Base-by-base conservation (phyloP, 1,139 yeast species). In the Yamadazyma triangularis region DNA sequence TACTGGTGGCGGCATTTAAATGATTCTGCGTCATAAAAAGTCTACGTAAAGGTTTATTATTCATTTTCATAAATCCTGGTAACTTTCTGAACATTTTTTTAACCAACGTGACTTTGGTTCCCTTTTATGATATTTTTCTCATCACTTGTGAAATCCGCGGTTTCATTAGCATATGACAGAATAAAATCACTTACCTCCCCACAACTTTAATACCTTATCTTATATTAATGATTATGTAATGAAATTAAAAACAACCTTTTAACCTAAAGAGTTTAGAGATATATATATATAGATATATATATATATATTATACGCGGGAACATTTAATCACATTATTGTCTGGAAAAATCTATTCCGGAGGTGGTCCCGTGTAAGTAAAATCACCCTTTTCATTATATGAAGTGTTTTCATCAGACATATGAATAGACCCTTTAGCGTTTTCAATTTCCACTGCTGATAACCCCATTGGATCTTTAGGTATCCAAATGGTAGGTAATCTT, bases 381-480 rank as follows among this genome's bases (percentile, higher is more conserved):
- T 64, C 66, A 9, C 83, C 88, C 50, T 73, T 71, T 22, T 75
- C 79, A 44, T 70, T 64, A 35, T 87, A 69, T 10, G 64, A 60
- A 1, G 96, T 75, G 44, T 84, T 80, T 25, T 71, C 77, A 48
- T 86, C 93, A 33, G 76, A 65, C 28, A 82, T 77, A 13, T 66
- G 62, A 23, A 64, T 56, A 10, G 68, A 57, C 3, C 60, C 62
- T 20, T 59, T 47, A 31, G 77, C 64, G 29, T 70, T 62, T 27
- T 67, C 70, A 9, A 83, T 73, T 45, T 84, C 78, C 13, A 50
- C 53, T 2, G 70, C 58, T 3, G 95, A 80, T 50, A 86, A 71
- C 0, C 97, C 97, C 70, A 77, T 73, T 6, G 84, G 78, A 57
- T 91, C 98, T 36, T 68, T 67, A 6, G 96, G 94, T 43, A 91